Conservation (phyloP, 345 rosid species). For the Firmiana major region DNA sequence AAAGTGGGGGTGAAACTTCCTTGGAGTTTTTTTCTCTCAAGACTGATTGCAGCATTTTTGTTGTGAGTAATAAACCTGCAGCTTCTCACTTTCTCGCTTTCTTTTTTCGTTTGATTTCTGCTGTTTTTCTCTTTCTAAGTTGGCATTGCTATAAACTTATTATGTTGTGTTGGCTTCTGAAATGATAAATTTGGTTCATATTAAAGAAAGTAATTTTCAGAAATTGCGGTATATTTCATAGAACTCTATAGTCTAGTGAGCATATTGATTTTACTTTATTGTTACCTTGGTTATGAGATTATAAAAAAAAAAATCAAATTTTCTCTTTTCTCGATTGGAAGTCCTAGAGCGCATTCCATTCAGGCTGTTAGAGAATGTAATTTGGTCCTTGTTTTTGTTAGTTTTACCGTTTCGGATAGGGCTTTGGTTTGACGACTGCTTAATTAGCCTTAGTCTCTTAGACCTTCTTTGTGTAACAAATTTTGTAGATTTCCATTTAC, state of each 20-base stretch:
- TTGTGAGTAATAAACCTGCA: constrained; percentile 41
- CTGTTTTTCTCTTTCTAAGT: neutral
- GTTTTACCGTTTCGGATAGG: neutral
- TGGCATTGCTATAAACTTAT: neutral
- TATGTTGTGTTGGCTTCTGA: neutral
- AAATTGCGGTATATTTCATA: neutral
- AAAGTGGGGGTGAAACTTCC: constrained; percentile 87
- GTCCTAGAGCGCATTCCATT: too few relatives aligned
- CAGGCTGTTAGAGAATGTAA: neutral
- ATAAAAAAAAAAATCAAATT: neutral
- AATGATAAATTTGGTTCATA: neutral
- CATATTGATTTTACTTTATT: neutral
- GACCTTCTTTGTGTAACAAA: too few relatives aligned
- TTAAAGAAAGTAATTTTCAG: neutral
- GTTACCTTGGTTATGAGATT: neutral
- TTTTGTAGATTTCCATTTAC: neutral
- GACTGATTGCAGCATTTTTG: constrained; percentile 89
- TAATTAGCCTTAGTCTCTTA: neutral
- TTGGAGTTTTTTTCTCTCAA: constrained; percentile 88
- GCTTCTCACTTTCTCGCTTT: too few relatives aligned
- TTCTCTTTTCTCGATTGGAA: neutral
- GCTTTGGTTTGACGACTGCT: too few relatives aligned
- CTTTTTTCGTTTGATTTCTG: neutral
- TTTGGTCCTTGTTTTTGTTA: neutral
- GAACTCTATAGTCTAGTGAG: neutral